Percentiles rank a stretch among this genome's conserved stretches.
Evolutionary conservation across 257 asterid genomes (phyloP).

Genomic region (Solanum ossicruentum): DNA sequence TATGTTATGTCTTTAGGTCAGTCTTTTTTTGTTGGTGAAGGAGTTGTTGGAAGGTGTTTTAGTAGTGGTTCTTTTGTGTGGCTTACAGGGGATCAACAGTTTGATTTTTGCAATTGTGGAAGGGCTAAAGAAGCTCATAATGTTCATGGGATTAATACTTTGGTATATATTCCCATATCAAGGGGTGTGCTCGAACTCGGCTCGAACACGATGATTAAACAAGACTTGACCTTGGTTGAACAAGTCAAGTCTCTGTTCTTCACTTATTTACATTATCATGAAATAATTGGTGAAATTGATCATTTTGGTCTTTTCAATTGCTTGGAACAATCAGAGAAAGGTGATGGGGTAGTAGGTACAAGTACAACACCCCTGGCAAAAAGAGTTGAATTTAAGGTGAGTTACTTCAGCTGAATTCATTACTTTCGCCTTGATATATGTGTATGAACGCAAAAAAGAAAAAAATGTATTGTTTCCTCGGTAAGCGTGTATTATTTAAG

Average conservation of each 20-base stretch:
- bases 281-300: too few species aligned
- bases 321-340: background rate
- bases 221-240: too few species aligned
- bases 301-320: background rate
- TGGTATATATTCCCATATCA: conserved; percentile 49
- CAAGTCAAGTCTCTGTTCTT: too few species aligned
- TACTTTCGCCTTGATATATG: too few species aligned
- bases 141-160: conserved; percentile 50
- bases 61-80: conserved; percentile 49
- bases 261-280: too few species aligned
- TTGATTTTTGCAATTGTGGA: conserved; percentile 43
- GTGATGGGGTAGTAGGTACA: background rate
- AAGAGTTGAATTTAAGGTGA: background rate
- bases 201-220: too few species aligned
- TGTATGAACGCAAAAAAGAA: too few species aligned
- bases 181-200: conserved; percentile 52
- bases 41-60: conserved; percentile 49
- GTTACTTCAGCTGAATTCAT: background rate
- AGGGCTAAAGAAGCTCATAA: conserved; percentile 55
- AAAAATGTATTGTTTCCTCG: too few species aligned
- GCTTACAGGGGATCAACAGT: conserved; percentile 49
- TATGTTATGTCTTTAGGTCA: conserved; percentile 61
- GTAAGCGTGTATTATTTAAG: too few species aligned
- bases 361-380: background rate
- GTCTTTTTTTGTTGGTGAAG: conserved; percentile 32